Evolutionary conservation across 2,329 filamentous ascomycete genomes (phyloP).

Genomic region (Bertia moriformis): DNA sequence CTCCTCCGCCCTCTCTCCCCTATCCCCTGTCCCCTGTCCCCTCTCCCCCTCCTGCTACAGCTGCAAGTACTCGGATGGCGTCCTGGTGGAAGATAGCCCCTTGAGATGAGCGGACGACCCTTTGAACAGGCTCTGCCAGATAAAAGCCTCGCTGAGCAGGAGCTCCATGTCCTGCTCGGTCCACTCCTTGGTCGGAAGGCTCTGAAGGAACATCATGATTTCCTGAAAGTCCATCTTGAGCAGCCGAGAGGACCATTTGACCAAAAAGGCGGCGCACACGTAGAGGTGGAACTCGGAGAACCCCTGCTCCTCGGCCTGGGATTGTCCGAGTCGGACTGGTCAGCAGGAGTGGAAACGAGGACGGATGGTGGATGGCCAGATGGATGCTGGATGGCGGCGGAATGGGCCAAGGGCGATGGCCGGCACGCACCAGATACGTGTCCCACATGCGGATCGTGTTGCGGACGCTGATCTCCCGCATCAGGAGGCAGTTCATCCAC

Average conservation of each 20-base stretch:
- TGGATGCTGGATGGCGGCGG: slow-evolving; percentile 1
- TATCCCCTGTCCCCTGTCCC: too few relatives aligned
- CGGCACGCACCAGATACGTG: slow-evolving; percentile 88
- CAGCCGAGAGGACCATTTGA: slow-evolving; percentile 93
- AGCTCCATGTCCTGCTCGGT: slow-evolving; percentile 97
- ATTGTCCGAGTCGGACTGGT: slow-evolving; percentile 4
- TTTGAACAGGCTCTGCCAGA: slow-evolving; percentile 96
- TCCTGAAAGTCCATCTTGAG: slow-evolving; percentile 97
- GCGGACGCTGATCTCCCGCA: slow-evolving; percentile 90
- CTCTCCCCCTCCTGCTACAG: not conserved
- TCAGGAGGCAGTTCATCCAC: slow-evolving; percentile 98
- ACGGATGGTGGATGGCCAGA: slow-evolving; percentile 3
- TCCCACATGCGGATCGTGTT: slow-evolving; percentile 99
- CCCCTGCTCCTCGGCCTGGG: slow-evolving; percentile 86
- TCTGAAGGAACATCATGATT: slow-evolving; percentile 98
- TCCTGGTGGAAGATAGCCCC: slow-evolving; percentile 19
- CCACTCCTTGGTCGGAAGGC: slow-evolving; percentile 82
- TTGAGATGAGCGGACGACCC: slow-evolving; percentile 81
- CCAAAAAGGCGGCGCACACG: slow-evolving; percentile 90
- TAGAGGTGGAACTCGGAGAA: slow-evolving; percentile 98
- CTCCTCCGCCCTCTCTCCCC: too few relatives aligned
- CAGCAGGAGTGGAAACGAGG: too few relatives aligned
- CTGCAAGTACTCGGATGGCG: not conserved
- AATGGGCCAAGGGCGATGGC: too few relatives aligned
- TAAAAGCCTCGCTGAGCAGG: slow-evolving; percentile 87